phyloP scores from a whole-genome alignment of 2,329 filamentous ascomycete species.

The Apiospora marii region DNA sequence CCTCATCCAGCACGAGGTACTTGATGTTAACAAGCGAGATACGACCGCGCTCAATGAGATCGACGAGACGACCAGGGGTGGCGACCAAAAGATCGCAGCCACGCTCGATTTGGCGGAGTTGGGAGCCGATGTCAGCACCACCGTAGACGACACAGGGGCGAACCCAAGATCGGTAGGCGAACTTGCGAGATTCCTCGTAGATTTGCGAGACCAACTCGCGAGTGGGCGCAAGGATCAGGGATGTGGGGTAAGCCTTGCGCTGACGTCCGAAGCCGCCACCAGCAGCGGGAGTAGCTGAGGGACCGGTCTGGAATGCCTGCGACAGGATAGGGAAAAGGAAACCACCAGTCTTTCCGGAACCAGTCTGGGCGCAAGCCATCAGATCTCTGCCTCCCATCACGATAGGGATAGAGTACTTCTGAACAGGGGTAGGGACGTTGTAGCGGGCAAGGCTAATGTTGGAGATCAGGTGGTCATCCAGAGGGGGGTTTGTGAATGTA shows the following conservation, averaged over 20 bases:
- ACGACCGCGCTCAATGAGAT: constrained; percentile 97
- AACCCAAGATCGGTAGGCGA: constrained; percentile 98
- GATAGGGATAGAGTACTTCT: constrained; percentile 99
- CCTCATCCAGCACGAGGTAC: constrained; percentile 98
- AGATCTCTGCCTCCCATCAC: constrained; percentile 97
- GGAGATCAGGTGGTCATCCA: constrained; percentile 89
- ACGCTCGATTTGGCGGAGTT: constrained; percentile 96
- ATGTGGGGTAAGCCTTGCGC: constrained; percentile 97
- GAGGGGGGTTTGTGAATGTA: constrained; percentile 90
- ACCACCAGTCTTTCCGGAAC: constrained; percentile 99
- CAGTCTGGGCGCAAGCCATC: constrained; percentile 99
- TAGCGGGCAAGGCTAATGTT: constrained; percentile 97
- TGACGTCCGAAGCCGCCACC: constrained; percentile 84
- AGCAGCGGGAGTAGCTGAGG: constrained; percentile 71
- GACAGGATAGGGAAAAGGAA: constrained; percentile 99
- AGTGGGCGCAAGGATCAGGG: constrained; percentile 93
- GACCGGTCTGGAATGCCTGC: constrained; percentile 93
- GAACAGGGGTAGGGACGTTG: constrained; percentile 94
- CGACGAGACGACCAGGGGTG: constrained; percentile 95
- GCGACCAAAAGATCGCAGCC: constrained; percentile 97
- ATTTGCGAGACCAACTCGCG: constrained; percentile 99
- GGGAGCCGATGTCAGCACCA: constrained; percentile 97
- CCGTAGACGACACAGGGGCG: constrained; percentile 98
- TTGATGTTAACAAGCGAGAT: constrained; percentile 99
- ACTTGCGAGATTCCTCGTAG: constrained; percentile 96